Percentiles rank a stretch among this genome's conserved stretches.
Conservation (phyloP, 2,329 filamentous ascomycete species). For the Alternaria dauci region DNA sequence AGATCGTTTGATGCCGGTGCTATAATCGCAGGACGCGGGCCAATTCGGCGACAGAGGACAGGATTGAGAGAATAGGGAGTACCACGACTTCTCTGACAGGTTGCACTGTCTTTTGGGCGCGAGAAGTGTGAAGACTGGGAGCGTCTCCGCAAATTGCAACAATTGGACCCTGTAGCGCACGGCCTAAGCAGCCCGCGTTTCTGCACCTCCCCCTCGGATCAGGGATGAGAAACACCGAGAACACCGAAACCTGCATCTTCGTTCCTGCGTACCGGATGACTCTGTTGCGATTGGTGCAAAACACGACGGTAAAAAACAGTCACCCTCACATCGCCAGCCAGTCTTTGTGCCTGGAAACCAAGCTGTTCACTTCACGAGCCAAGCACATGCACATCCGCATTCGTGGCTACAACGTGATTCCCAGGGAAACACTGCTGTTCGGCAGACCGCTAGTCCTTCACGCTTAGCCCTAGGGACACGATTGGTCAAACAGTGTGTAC, state of each 20-base stretch:
- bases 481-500: not conserved
- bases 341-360: not conserved
- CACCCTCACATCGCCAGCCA: not conserved
- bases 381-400: not conserved
- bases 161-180: constrained; percentile 19
- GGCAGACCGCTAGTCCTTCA: too few relatives aligned
- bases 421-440: too few relatives aligned
- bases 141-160: constrained; percentile 19
- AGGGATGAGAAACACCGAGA: constrained; percentile 8
- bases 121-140: constrained; percentile 3
- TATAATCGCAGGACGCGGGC: constrained; percentile 4
- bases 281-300: not conserved
- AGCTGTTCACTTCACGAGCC: not conserved
- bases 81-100: not conserved
- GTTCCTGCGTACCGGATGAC: not conserved
- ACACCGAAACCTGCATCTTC: not conserved
- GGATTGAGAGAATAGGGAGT: not conserved
- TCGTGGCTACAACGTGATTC: too few relatives aligned
- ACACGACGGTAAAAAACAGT: not conserved
- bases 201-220: constrained; percentile 7
- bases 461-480: not conserved
- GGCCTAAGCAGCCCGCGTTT: constrained; percentile 14
- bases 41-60: constrained; percentile 14
- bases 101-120: constrained; percentile 1
- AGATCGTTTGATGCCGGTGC: constrained; percentile 9